A percentile compares a stretch with the other conserved stretches of the same genome.
Evolutionary conservation across 768 basidiomycete genomes (phyloP).

Genomic region (Rhodosporidiobolus odoratus): DNA sequence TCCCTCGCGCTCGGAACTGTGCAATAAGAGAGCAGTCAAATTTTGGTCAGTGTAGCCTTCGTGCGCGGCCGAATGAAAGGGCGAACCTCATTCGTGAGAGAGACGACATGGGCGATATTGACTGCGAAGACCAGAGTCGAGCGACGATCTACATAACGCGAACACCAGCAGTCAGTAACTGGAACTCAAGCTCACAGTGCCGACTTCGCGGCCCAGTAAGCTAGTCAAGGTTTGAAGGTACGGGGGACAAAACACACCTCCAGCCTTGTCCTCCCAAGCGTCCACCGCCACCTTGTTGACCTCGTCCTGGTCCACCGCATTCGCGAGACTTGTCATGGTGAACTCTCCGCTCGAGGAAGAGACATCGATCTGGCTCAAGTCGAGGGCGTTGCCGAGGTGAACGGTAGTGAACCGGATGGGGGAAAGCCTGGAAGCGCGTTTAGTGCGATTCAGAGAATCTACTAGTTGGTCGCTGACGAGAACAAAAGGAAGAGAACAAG

Average conservation of each 20-base stretch:
- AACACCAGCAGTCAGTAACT: not conserved
- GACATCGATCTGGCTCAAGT: conserved; percentile 63
- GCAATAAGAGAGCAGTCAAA: not conserved
- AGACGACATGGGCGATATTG: conserved; percentile 70
- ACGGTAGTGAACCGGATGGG: conserved; percentile 80
- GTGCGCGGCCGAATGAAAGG: too few species aligned
- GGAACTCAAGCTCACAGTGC: not conserved
- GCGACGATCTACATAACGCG: conserved; percentile 56
- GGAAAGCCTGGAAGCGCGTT: conserved; percentile 59
- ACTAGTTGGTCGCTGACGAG: too few species aligned
- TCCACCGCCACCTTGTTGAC: conserved; percentile 73
- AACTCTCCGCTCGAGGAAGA: conserved; percentile 73
- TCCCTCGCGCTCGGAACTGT: conserved; percentile 62
- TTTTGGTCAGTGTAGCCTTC: not conserved
- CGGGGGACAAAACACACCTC: too few species aligned
- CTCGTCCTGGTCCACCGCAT: conserved; percentile 71
- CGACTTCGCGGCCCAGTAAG: too few species aligned
- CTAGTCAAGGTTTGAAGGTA: too few species aligned
- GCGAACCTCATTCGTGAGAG: conserved; percentile 56
- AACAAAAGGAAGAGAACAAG: not conserved
- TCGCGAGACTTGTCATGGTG: conserved; percentile 67
- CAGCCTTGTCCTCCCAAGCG: conserved; percentile 73
- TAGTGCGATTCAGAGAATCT: too few species aligned
- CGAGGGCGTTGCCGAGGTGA: conserved; percentile 56
- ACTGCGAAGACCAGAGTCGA: conserved; percentile 88